Conservation (phyloP, 768 basidiomycete species). For the Tylopilus subfusipes region DNA sequence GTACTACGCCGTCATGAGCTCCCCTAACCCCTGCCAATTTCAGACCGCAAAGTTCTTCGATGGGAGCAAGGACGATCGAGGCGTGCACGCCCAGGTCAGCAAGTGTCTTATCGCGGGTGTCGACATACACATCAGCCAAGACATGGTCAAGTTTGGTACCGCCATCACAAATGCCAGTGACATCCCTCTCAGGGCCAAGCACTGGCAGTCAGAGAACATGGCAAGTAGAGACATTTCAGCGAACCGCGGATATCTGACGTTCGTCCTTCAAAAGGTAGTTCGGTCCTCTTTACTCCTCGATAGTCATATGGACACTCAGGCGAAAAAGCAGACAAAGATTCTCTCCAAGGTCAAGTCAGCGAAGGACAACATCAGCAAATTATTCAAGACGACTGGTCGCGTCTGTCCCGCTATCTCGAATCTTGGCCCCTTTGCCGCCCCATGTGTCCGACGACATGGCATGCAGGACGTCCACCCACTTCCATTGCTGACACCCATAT, state of each 20-base stretch:
- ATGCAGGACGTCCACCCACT: no score
- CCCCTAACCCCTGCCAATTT: not conserved
- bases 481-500: not conserved
- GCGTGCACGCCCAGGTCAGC: not conserved
- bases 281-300: slow-evolving; percentile 1
- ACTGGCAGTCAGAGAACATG: not conserved
- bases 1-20: not conserved
- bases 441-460: no score
- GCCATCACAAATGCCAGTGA: not conserved
- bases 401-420: not conserved
- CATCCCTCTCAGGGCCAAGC: not conserved
- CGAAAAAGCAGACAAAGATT: not conserved
- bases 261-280: not conserved
- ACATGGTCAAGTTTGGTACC: not conserved
- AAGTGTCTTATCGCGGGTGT: not conserved
- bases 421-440: no score
- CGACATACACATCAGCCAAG: not conserved
- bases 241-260: not conserved
- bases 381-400: not conserved
- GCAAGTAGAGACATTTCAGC: not conserved
- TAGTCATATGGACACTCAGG: not conserved
- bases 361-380: slow-evolving; percentile 2
- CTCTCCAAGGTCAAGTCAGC: slow-evolving; percentile 5
- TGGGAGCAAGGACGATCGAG: not conserved
- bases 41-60: not conserved